Percentiles rank a stretch among this genome's conserved stretches.
Evolutionary conservation across 768 basidiomycete genomes (phyloP).

Genomic region (Lentinula sp.): DNA sequence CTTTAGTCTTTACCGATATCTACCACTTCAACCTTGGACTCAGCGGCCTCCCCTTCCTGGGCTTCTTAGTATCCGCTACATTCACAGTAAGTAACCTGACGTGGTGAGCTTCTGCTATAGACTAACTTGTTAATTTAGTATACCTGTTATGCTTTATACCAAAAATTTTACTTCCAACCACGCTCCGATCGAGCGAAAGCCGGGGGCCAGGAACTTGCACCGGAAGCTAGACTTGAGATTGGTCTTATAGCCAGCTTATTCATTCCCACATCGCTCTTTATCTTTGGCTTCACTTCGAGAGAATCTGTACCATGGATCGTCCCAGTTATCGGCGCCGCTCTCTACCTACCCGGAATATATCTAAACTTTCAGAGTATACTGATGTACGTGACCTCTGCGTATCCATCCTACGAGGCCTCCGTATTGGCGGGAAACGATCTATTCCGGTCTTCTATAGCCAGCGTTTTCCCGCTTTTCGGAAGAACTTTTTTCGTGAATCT

Average conservation of each 20-base stretch:
- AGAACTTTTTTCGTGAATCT: not conserved
- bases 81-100: not conserved
- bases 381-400: constrained; percentile 25
- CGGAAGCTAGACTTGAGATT: constrained; percentile 6
- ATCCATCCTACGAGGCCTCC: constrained; percentile 22
- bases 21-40: constrained; percentile 25
- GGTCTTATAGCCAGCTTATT: constrained; percentile 4
- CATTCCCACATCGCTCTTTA: constrained; percentile 4
- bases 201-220: not conserved
- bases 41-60: constrained; percentile 25
- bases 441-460: constrained; percentile 22
- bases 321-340: constrained; percentile 25
- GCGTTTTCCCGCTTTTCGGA: constrained; percentile 14
- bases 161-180: constrained; percentile 1
- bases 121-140: not conserved
- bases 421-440: constrained; percentile 29
- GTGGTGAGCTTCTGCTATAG: not conserved
- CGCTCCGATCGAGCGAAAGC: constrained; percentile 1
- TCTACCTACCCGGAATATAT: constrained; percentile 24
- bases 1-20: constrained; percentile 23
- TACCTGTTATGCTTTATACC: constrained; percentile 2
- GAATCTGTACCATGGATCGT: constrained; percentile 26
- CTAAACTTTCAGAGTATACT: constrained; percentile 22
- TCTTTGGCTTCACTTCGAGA: constrained; percentile 26
- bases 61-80: constrained; percentile 12